Evolutionary conservation across 805 yeast species (phyloP), one percentile per base, ranked within the genome.

Genomic region (Hanseniaspora meyeri): DNA sequence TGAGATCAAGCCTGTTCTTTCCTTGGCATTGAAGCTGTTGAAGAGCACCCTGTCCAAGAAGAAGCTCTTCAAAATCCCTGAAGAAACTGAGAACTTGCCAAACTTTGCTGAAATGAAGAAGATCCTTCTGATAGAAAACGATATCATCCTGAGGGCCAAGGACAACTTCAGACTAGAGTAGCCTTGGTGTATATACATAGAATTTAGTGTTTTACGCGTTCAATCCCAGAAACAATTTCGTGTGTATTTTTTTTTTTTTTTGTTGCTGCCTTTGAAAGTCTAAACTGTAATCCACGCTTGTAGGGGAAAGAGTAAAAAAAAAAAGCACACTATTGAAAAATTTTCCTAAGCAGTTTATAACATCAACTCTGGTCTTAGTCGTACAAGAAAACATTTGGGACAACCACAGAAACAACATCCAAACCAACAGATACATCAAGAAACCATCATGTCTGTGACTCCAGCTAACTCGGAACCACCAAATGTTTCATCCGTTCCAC

Each of bases 101-200:
- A 32, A 49, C 36, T 49, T 38, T 12, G 19, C 34, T 16, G 46
- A 50, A 16, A 50, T 56, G 9, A 43, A 24, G 34, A 56, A 50
- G 12, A 38, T 50, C 20, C 31, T 56, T 9, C 17, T 49, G n/a
- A 49, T 51, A 24, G 58, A 56, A 29, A 56, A 56, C 14, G 55
- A 32, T 11, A 49, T 56, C 10, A 50, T 56, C 11, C 20, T 43
- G 4, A 50, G 39, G 17, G 53, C 51, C n/a, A 43, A 56, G 27
- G 51, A 50, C 6, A 45, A 43, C 38, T 56, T 49, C 42, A 38
- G 39, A 6, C 32, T 51, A 16, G 43, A 51, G 10, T 51, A 45
- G 29, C 16, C 14, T 34, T 7, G 34, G 10, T 32, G 10, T 32
- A 32, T 32, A 32, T 32, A 8, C 10, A 10, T 32, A 32, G n/a